Conservation (phyloP, 257 asterid species). For the Fraxinus americana region DNA sequence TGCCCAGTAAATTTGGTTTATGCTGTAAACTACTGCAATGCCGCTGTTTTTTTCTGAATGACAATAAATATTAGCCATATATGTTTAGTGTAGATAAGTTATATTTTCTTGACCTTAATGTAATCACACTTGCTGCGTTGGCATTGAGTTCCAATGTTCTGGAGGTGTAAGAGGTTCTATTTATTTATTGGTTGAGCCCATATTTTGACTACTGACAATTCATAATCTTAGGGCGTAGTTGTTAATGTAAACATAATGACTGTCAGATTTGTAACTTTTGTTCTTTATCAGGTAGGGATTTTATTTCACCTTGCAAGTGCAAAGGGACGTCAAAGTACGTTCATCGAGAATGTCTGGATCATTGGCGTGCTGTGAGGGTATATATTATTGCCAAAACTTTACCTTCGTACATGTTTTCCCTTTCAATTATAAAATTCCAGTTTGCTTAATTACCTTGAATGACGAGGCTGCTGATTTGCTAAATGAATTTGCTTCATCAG, state of each 20-base stretch:
- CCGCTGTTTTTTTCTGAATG: not conserved
- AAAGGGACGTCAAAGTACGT: slow-evolving; percentile 87
- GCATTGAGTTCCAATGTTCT: not conserved
- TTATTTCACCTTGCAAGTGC: slow-evolving; percentile 96
- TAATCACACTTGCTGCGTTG: not conserved
- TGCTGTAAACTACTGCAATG: not conserved
- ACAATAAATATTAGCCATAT: not conserved
- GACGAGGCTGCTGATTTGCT: slow-evolving; percentile 1
- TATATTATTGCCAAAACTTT: slow-evolving; percentile 21
- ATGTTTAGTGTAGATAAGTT: not conserved
- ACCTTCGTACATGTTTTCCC: not conserved
- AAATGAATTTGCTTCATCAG: not conserved
- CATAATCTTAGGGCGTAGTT: not conserved
- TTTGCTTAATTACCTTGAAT: slow-evolving; percentile 3
- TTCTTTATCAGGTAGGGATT: slow-evolving; percentile 81
- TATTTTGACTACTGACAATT: not conserved
- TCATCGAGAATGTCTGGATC: slow-evolving; percentile 91
- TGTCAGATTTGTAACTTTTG: slow-evolving; percentile 16
- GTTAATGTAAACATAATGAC: slow-evolving; percentile 9
- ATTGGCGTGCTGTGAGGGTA: slow-evolving; percentile 96
- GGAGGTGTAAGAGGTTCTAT: not conserved
- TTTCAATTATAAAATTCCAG: slow-evolving; percentile 10
- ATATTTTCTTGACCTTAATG: not conserved
- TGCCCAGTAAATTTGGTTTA: not conserved
- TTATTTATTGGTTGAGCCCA: not conserved